Evolutionary conservation across 2,329 filamentous ascomycete species (phyloP).

Genomic region (Epichloe hybrida): DNA sequence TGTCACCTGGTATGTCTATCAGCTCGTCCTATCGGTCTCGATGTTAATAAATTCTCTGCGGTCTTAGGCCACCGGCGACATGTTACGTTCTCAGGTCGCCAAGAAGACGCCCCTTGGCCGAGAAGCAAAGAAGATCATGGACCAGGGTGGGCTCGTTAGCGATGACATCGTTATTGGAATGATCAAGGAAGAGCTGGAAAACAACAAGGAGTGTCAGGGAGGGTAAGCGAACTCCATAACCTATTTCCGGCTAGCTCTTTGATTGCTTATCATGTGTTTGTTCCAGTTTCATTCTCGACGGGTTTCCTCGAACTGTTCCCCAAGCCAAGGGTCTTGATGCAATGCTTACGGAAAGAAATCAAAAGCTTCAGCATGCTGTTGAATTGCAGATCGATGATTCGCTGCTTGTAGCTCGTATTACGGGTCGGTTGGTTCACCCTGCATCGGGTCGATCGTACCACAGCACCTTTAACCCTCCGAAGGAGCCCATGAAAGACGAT

Average conservation of each 20-base stretch:
- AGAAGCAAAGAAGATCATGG: constrained; percentile 99
- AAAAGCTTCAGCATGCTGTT: constrained; percentile 85
- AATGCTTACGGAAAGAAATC: constrained; percentile 68
- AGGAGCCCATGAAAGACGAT: constrained; percentile 88
- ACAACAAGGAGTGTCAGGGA: constrained; percentile 90
- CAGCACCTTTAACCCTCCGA: constrained; percentile 97
- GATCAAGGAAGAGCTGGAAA: constrained; percentile 95
- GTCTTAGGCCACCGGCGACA: constrained; percentile 83
- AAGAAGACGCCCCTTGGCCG: constrained; percentile 91
- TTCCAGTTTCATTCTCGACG: constrained; percentile 89
- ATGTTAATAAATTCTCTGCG: neutral
- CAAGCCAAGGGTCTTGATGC: constrained; percentile 89
- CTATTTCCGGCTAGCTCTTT: neutral
- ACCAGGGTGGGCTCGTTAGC: constrained; percentile 90
- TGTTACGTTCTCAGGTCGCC: constrained; percentile 95
- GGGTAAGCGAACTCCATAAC: constrained; percentile 47
- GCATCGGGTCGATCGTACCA: constrained; percentile 95
- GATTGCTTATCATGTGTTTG: constrained; percentile 1
- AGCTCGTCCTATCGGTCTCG: neutral
- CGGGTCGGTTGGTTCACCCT: constrained; percentile 87
- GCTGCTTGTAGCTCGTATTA: constrained; percentile 89
- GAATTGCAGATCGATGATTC: constrained; percentile 95
- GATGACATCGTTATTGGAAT: constrained; percentile 99
- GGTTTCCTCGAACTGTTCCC: constrained; percentile 91
- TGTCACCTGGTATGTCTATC: too few species aligned